phyloP scores from a whole-genome alignment of 169 alveolate species.

The Plasmodium inui region DNA sequence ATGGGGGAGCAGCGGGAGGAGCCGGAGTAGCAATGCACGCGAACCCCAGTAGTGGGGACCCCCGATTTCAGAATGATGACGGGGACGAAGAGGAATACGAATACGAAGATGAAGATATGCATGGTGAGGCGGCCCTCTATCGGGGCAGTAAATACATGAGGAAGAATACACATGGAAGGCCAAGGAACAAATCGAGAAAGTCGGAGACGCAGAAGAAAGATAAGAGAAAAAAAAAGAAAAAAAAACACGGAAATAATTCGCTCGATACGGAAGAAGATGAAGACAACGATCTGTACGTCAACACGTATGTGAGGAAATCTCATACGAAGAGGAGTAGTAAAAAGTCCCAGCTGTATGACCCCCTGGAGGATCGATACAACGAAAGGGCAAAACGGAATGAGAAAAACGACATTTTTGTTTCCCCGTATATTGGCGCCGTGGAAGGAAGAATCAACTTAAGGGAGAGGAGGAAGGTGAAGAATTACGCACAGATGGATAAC shows the following conservation, averaged over 20 bases:
- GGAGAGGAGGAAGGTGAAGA: slow-evolving; percentile 40
- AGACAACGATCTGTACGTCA: slow-evolving; percentile 51
- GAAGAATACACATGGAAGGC: not conserved
- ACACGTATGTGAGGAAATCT: slow-evolving; percentile 50
- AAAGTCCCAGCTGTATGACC: slow-evolving; percentile 19
- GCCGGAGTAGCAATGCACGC: not conserved
- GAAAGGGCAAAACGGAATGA: slow-evolving; percentile 37
- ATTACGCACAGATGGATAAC: slow-evolving; percentile 62
- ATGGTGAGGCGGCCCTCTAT: not conserved
- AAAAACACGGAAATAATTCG: slow-evolving; percentile 14
- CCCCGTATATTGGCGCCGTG: slow-evolving; percentile 54
- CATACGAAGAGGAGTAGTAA: slow-evolving; percentile 13
- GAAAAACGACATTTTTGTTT: slow-evolving; percentile 52
- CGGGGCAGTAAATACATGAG: not conserved
- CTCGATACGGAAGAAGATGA: slow-evolving; percentile 38
- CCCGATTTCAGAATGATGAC: not conserved
- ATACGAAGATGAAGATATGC: not conserved
- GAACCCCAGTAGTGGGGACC: not conserved
- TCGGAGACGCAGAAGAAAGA: slow-evolving; percentile 12
- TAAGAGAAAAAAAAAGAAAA: slow-evolving; percentile 6
- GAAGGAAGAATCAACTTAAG: slow-evolving; percentile 72
- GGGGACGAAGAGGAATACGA: not conserved
- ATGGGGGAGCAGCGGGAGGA: not conserved
- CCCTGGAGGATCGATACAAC: slow-evolving; percentile 40
- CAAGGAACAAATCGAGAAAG: not conserved